These are phyloP conservation scores for Mrakiaceae sp. DNA, from an alignment of 1,284 basidiomycete genomes.

Conservation along the genomic window DNA sequence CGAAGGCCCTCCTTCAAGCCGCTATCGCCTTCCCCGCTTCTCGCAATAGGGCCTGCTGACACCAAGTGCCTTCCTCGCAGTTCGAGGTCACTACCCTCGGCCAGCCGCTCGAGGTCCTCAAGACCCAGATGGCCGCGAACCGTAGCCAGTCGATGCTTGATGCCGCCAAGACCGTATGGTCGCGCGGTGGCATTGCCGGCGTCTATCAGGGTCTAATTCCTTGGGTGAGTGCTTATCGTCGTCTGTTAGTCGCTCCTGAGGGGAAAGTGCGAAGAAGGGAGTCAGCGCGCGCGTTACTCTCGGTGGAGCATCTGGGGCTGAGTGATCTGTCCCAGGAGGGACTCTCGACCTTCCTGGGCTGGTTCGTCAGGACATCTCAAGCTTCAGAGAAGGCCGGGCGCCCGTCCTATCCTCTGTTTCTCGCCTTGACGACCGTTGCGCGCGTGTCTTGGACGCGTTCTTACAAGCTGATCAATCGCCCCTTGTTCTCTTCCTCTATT, in stretches of 20 bases:
- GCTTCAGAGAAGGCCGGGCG: background rate
- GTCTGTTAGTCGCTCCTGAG: background rate
- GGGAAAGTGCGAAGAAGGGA: background rate
- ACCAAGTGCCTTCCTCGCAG: constrained; percentile 1
- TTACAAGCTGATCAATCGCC: background rate
- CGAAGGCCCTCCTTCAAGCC: too few relatives aligned
- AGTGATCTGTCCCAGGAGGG: too few relatives aligned
- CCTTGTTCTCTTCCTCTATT: background rate
- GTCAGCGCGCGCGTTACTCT: constrained; percentile 1
- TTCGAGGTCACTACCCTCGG: constrained; percentile 86
- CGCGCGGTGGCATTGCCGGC: constrained; percentile 76
- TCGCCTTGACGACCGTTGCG: background rate
- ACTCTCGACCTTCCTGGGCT: too few relatives aligned
- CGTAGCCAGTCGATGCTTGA: constrained; percentile 79
- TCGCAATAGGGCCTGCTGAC: too few relatives aligned
- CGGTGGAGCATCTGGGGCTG: background rate
- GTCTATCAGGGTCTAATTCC: constrained; percentile 99
- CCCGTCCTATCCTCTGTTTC: constrained; percentile 15
- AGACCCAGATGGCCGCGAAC: constrained; percentile 97
- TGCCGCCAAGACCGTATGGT: constrained; percentile 78
- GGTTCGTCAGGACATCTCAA: too few relatives aligned
- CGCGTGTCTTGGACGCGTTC: background rate
- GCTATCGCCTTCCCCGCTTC: too few relatives aligned
- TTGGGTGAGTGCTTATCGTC: constrained; percentile 53
- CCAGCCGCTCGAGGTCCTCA: constrained; percentile 95